Base-by-base conservation (phyloP, 768 basidiomycete genomes). In the Clathrus columnatus region DNA sequence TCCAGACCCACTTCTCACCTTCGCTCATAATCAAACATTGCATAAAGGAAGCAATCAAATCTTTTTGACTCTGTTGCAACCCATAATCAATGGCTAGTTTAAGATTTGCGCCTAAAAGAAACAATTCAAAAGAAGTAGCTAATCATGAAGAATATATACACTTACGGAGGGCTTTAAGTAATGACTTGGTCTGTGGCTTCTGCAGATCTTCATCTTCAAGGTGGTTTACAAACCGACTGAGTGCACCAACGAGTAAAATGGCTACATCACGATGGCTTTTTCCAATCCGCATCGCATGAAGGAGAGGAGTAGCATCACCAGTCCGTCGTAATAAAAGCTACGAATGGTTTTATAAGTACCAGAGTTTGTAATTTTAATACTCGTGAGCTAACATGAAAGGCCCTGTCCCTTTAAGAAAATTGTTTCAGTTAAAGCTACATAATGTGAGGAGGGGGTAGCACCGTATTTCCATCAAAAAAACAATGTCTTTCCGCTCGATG, bases 21-120 rank as follows among this genome's bases (percentile, higher is more conserved):
- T 96, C 93, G 54, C 88, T 91, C 94, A 97, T 97, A 61, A 98
- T 82, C 30, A 97, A 73, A 16, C 91, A 91, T 71, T 98, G 94
- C 63, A 98, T 73, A 69, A 94, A 97, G 0, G 90, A 92, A 4
- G 94, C 88, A 49, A 90, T 87, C 45, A 98, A 76, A 63, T 90
- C 85, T 58, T 81, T 86, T 65, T 91, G 86, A 0, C 84, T 82
- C 62, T 81, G 83, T 59, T 86, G 79, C 42, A 95, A 75, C 18
- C 91, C 91, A 61, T 85, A 85, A 64, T 93, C 89, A 50, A 97
- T 96, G 1, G 92, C 94, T 45, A 92, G 78, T 67, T 95, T 94
- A 53, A 98, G 78, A 66, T 94, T 91, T 17, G 81, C 78, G 43
- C 87, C 87, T 83, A n/a, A 56, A 30, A 16, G 24, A 41, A 20